Evolutionary conservation across 495 filamentous ascomycete species (phyloP), one percentile per base, ranked within the genome.

Genomic region (Ramalina peruviana): DNA sequence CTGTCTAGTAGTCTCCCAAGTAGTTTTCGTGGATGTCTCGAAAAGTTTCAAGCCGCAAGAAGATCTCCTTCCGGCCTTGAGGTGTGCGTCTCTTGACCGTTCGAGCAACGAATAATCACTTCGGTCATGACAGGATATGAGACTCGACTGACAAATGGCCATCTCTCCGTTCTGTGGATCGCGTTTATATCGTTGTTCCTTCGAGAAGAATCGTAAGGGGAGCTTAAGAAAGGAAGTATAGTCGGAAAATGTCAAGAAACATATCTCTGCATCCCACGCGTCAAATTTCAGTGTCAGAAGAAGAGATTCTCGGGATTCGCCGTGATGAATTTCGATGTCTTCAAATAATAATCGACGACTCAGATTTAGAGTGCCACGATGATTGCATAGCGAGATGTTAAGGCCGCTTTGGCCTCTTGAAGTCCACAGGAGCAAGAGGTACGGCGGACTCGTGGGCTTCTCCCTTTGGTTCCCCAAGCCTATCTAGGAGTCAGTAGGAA

Each of bases 381-480:
- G 48, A 26, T 55, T 55, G 48, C 53, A 55, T 10, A 55, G 26
- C 0, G 53, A 51, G 21, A 51, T 30, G 5, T 30, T 39, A 4
- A 55, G 36, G 25, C 51, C 53, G 13, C 53, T 46, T 12, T 55
- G 37, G 11, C 49, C 48, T 5, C 36, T 40, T 17, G 43, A 27
- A 15, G 53, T 55, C 53, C 53, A 55, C 3, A 55, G 23, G 4
- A 55, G 23, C 11, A 55, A 40, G 27, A 55, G 19, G 39, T 55
- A 55, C 0, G 53, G 53, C 20, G 53, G 48, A 33, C 44, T 55
- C 17, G 48, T 33, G 38, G 53, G 51, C 25, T 55, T 55, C 6
- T 48, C 47, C 40, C 53, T 43, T 17, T 48, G 27, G 23, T 37
- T 12, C 21, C 49, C 40, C 23, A 40, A 33, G 12, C 30, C 30